Base-by-base conservation (phyloP, 331 rosid species). In the Quercus phellos region DNA sequence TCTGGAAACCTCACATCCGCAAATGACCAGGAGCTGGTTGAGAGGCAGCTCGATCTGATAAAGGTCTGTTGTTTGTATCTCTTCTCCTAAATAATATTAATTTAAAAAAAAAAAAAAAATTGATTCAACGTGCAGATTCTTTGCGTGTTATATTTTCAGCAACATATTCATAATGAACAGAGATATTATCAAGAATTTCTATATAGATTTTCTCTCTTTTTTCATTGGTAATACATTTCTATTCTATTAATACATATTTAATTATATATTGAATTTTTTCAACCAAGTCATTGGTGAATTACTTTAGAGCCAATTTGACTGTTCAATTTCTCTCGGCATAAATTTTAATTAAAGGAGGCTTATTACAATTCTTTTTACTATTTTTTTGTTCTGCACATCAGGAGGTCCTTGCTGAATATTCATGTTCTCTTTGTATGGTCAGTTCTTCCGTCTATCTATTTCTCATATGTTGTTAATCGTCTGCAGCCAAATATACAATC, bases 1-100 rank as follows among this genome's bases (percentile, higher is more conserved):
- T 84, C 87, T 32, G 99, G 99, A 85, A 81, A 85, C 88, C 87
- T 91, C 55, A 79, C 96, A 59, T 87, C 76, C 73, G 27, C 97
- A 7, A 92, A 93, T 74, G 77, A 87, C 77, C 99, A 91, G 51
- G 99, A 91, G 82, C 90, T 95, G 78, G 89, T 84, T 67, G 99
- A 95, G 78, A 90, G 99, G 77, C 90, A 89, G 89, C 87, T 95
- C 75, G 99, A 95, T 89, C 77, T 95, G 84, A 93, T 95, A 70
- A 93, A 95, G 99, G 99, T 95, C 73, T 80, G 81, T 50, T 9
- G 2, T 66, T 46, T 66, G 5, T 78, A 51, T 54, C 12, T n/a
- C 4, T 66, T n/a, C 51, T 18, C 27, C 26, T 6, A 32, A 32
- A 66, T n/a, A 66, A 38, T 38, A 7, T 7, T 35, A 35, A 35